These are phyloP conservation scores for Alternaria sp. DNA, from an alignment of 2,329 filamentous ascomycete genomes.

Conservation along the genomic window DNA sequence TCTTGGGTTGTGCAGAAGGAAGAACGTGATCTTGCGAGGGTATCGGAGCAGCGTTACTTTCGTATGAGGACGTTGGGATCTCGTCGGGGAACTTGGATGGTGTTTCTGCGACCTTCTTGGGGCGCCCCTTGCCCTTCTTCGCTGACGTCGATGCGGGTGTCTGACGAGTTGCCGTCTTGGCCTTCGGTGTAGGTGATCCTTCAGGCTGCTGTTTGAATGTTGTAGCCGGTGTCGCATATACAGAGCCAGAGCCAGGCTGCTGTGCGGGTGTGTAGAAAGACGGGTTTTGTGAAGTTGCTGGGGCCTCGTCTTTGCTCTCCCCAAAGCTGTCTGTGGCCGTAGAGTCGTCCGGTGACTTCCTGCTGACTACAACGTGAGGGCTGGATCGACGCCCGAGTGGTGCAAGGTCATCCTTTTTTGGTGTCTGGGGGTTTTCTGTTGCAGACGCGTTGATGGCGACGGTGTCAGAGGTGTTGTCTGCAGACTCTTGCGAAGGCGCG, in stretches of 20 bases:
- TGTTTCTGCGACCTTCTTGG: constrained; percentile 20
- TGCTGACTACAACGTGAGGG: constrained; percentile 34
- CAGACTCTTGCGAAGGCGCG: constrained; percentile 14
- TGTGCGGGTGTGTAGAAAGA: constrained; percentile 36
- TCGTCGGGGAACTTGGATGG: constrained; percentile 28
- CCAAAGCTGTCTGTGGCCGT: constrained; percentile 9
- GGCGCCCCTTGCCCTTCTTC: constrained; percentile 28
- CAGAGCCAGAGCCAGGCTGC: constrained; percentile 21
- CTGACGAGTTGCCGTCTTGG: constrained; percentile 15
- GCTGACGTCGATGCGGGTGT: constrained; percentile 26
- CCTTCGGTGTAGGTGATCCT: constrained; percentile 39
- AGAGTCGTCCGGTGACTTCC: constrained; percentile 22
- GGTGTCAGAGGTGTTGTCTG: constrained; percentile 24
- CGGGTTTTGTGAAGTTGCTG: constrained; percentile 26
- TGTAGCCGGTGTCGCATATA: constrained; percentile 39
- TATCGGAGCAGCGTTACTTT: constrained; percentile 34
- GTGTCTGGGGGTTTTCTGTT: constrained; percentile 12
- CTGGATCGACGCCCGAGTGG: constrained; percentile 35
- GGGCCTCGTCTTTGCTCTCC: constrained; percentile 19
- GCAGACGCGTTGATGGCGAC: constrained; percentile 20
- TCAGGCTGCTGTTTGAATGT: constrained; percentile 28
- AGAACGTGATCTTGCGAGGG: constrained; percentile 25
- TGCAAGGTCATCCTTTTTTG: constrained; percentile 23
- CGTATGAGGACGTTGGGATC: constrained; percentile 40
- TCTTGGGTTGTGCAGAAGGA: constrained; percentile 24